phyloP scores from a whole-genome alignment of 2,329 filamentous ascomycete species.

The Colletotrichum sp. region DNA sequence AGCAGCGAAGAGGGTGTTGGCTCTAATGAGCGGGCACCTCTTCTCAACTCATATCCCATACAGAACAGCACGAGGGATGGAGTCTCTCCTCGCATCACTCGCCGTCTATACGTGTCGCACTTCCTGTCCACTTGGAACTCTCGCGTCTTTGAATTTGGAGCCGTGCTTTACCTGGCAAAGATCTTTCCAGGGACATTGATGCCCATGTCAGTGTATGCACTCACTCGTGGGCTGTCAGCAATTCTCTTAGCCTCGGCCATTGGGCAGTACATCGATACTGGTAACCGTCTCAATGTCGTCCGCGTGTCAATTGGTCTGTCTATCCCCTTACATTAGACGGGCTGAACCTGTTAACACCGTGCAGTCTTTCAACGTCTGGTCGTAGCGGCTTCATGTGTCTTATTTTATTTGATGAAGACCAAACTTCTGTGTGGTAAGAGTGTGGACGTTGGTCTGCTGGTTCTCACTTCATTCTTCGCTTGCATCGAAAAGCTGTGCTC shows the following conservation, averaged over 20 bases:
- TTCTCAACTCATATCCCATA: not conserved
- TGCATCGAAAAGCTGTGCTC: slow-evolving; percentile 73
- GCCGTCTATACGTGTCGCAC: slow-evolving; percentile 46
- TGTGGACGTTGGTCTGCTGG: not conserved
- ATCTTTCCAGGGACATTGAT: slow-evolving; percentile 54
- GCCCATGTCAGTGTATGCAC: slow-evolving; percentile 60
- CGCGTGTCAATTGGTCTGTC: slow-evolving; percentile 34
- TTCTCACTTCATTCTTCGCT: not conserved
- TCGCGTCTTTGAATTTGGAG: slow-evolving; percentile 52
- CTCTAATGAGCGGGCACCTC: not conserved
- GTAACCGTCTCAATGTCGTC: slow-evolving; percentile 39
- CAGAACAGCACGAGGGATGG: not conserved
- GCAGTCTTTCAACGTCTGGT: slow-evolving; percentile 26
- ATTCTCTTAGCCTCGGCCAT: slow-evolving; percentile 41
- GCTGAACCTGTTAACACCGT: not conserved
- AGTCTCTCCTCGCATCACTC: not conserved
- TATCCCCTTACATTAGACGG: not conserved
- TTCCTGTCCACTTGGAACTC: slow-evolving; percentile 54
- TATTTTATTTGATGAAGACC: not conserved
- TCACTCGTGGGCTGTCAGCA: slow-evolving; percentile 2
- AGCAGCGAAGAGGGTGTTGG: not conserved
- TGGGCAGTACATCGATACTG: slow-evolving; percentile 53
- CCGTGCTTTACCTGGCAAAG: slow-evolving; percentile 47
- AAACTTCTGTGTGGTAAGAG: not conserved
- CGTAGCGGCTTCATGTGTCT: slow-evolving; percentile 8